Evolutionary conservation across 2,329 filamentous ascomycete species (phyloP).

Genomic region (Leptographium procerum): DNA sequence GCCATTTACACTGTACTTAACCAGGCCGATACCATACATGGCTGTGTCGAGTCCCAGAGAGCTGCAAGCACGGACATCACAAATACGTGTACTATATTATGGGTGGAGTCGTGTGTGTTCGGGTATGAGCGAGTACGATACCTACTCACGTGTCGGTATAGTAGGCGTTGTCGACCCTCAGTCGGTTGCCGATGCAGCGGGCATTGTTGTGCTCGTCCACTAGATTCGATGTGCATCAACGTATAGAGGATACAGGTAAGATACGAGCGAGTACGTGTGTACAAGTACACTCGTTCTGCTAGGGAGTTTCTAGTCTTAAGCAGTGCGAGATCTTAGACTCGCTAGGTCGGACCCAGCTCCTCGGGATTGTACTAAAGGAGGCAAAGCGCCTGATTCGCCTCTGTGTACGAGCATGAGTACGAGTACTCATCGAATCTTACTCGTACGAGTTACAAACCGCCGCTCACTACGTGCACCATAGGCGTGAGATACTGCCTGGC

Average conservation of each 20-base stretch:
- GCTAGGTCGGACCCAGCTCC: constrained; percentile 10
- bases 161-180: not conserved
- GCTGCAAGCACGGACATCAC: too few relatives aligned
- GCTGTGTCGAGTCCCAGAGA: too few relatives aligned
- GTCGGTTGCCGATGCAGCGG: not conserved
- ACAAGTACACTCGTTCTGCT: not conserved
- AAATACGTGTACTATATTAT: not conserved
- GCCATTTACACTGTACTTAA: not conserved
- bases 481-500: too few relatives aligned
- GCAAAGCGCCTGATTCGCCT: constrained; percentile 1
- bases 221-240: not conserved
- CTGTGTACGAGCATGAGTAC: not conserved
- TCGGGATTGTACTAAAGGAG: constrained; percentile 9
- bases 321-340: constrained; percentile 6
- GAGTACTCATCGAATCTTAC: too few relatives aligned
- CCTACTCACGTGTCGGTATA: too few relatives aligned
- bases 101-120: not conserved
- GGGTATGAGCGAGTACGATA: too few relatives aligned
- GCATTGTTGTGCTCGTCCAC: too few relatives aligned
- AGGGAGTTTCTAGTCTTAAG: not conserved
- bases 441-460: too few relatives aligned
- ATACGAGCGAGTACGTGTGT: not conserved
- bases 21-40: not conserved
- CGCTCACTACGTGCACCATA: too few relatives aligned
- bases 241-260: not conserved